A percentile compares a stretch with the other conserved stretches of the same genome.
Conservation (phyloP, 2,329 filamentous ascomycete species). For the Fusarium sp. region DNA sequence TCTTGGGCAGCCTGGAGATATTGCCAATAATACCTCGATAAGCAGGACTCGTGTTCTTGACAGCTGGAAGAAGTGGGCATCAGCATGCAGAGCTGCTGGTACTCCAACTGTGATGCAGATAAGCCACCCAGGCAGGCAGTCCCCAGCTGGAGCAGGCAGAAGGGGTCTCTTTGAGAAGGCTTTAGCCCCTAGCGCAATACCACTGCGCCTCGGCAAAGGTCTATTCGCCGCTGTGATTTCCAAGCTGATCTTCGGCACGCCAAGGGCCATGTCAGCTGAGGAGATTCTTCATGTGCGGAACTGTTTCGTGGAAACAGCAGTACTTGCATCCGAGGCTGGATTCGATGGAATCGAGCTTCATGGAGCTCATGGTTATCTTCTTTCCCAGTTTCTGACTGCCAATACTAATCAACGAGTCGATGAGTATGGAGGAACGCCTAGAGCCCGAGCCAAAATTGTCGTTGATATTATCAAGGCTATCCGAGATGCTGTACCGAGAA, state of each 20-base stretch:
- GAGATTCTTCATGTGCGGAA: not conserved
- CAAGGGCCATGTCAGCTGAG: not conserved
- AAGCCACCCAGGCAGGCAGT: conserved; percentile 1
- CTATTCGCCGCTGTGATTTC: not conserved
- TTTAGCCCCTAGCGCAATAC: not conserved
- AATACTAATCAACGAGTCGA: not conserved
- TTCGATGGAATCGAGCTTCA: not conserved
- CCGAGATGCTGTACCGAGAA: not conserved
- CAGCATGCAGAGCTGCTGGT: not conserved
- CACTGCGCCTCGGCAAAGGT: not conserved
- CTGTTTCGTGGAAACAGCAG: not conserved
- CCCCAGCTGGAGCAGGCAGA: not conserved
- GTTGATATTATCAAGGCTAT: not conserved
- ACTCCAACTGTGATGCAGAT: conserved; percentile 2
- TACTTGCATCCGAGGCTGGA: not conserved
- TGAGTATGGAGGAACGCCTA: not conserved
- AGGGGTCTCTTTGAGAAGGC: not conserved
- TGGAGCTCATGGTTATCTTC: conserved; percentile 1
- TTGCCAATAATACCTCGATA: not conserved
- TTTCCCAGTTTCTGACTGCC: not conserved
- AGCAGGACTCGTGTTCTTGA: not conserved
- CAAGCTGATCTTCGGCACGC: not conserved
- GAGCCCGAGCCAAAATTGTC: not conserved
- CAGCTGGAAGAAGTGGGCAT: conserved; percentile 1
- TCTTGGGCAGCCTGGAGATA: not conserved